Evolutionary conservation across 495 filamentous ascomycete species (phyloP), one percentile per base, ranked within the genome.

Genomic region (Glarea lozoyensis): DNA sequence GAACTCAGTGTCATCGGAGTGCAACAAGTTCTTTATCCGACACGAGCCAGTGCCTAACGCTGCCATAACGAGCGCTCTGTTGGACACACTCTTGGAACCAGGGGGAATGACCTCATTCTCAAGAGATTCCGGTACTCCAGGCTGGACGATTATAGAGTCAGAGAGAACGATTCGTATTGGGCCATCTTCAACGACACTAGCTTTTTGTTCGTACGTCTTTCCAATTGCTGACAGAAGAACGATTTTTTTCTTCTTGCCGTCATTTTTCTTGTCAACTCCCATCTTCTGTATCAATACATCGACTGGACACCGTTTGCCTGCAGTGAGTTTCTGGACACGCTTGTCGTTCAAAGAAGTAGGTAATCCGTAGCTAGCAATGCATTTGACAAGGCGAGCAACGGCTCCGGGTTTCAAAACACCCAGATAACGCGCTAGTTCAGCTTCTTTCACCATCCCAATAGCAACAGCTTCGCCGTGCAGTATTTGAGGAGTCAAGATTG

Each of bases 181-280:
- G 41, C 77, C 70, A 56, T 99, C 94, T 4, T 87, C 72, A 20
- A 97, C 92, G 7, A 86, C 76, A 52, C 77, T 95, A 9, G 92
- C 92, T 61, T 81, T 82, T 35, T 73, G 84, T 61, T 97, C 92
- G 49, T 88, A 64, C 10, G 88, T 88, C 50, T 78, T 76, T 41
- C 92, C 92, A 63, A 99, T 93, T 10, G 83, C 82, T 0, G 88
- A 87, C 16, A 99, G 76, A 5, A 99, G 75, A n/a, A 95, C 92
- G 42, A 98, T 81, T 65, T 93, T 94, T 72, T 97, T 98, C 62
- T 93, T 90, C 24, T 74, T 76, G 1, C 92, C 92, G 23, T 94
- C 83, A 42, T 98, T 98, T 75, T 98, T 98, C 76, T 98, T 98
- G 66, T 98, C 92, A 29, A 97, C 79, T 2, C 80, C 88, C 92